Evolutionary conservation across 345 rosid genomes (phyloP), one percentile per base, ranked within the genome.

Genomic region (Corchorus capsularis): DNA sequence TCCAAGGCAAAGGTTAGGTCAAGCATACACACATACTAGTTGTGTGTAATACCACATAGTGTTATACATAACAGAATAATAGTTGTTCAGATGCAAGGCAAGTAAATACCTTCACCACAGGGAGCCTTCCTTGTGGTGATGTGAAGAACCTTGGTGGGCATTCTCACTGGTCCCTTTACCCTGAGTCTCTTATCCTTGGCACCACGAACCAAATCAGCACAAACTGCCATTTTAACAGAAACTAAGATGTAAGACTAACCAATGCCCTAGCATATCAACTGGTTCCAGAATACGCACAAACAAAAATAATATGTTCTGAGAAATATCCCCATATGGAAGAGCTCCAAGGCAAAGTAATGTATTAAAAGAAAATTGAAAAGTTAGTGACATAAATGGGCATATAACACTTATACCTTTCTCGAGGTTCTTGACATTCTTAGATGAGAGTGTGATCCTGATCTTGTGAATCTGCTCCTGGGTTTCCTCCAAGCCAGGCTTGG

Each of bases 361-460:
- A 74, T 63, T 39, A 41, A 43, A 27, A 27, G 27, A 39, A 20
- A 41, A 41, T 41, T 15, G 37, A 3, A 53, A 8, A 5, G 15
- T 2, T 1, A 4, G n/a, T 3, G 34, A 22, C 6, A 62, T 39
- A 50, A 35, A 55, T 39, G 2, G 17, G 11, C 4, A 2, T 7
- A 53, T 37, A 53, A 39, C 2, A 19, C 52, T 22, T 1, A 57
- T 22, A 89, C 92, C 97, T 82, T 92, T 92, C 79, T 92, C 94
- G 3, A 92, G 87, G 68, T 92, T 92, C 78, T 90, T 90, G 15
- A 91, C 96, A 68, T 85, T 87, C 77, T 88, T 91, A 16, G 96
- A 91, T 69, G 92, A 89, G 8, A 91, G 92, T 35, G 94, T 90
- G 86, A 91, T 91, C 34, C 94, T 85, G 77, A 92, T 92, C 86